Evolutionary conservation across 305 asterid genomes (phyloP).

Genomic region (Fraxinus angustifolia): DNA sequence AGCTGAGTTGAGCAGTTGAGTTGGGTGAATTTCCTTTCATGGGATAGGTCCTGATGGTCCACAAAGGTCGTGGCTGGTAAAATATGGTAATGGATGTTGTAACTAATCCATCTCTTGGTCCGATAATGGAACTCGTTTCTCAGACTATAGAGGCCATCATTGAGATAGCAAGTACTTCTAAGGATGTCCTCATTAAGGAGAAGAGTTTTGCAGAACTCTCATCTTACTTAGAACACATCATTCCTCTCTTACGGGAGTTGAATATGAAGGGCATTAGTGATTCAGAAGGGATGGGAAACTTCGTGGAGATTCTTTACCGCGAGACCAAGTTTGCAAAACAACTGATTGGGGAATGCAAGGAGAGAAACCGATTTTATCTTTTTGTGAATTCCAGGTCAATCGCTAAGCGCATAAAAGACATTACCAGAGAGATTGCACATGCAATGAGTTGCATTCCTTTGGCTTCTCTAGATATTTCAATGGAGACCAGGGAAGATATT

Average conservation of each 20-base stretch:
- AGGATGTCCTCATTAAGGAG: conserved; percentile 38
- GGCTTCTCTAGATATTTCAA: conserved; percentile 41
- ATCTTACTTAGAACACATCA: conserved; percentile 39
- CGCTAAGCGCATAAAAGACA: conserved; percentile 40
- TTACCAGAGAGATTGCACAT: conserved; percentile 45
- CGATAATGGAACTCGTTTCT: conserved; percentile 31
- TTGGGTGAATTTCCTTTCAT: conserved; percentile 16
- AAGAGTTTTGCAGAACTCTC: conserved; percentile 47
- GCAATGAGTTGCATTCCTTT: conserved; percentile 49
- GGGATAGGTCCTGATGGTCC: conserved; percentile 11
- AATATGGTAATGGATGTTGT: conserved; percentile 40
- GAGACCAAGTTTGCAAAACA: conserved; percentile 37
- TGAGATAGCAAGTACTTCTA: conserved; percentile 34
- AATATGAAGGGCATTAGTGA: conserved; percentile 25
- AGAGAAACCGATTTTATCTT: conserved; percentile 52
- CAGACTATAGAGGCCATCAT: conserved; percentile 38
- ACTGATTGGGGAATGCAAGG: conserved; percentile 45
- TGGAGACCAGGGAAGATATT: conserved; percentile 41
- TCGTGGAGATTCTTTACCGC: conserved; percentile 37
- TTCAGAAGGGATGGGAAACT: conserved; percentile 32
- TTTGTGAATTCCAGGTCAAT: conserved; percentile 46
- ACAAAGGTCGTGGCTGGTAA: neutral
- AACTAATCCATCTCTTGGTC: conserved; percentile 25
- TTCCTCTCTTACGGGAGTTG: conserved; percentile 49
- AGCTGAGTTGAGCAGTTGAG: neutral